Percentiles rank a stretch among this genome's conserved stretches.
Evolutionary conservation across 768 basidiomycete species (phyloP).

Genomic region (Daedaleopsis sinensis): DNA sequence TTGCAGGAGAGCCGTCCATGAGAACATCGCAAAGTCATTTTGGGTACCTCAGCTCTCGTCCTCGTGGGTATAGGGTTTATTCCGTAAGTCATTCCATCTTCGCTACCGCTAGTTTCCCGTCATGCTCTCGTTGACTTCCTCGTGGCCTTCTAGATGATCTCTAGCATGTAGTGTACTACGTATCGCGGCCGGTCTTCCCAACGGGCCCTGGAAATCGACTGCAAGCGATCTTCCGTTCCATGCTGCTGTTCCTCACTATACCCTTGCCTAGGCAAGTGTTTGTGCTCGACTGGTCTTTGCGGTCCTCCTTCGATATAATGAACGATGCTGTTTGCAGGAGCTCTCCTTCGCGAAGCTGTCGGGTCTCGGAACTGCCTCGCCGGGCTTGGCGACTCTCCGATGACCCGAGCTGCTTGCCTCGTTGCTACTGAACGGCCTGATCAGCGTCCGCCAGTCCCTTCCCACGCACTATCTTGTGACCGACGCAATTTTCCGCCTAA

Average conservation of each 20-base stretch:
- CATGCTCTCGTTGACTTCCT: not conserved
- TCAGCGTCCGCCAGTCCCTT: not conserved
- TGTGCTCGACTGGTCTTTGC: constrained; percentile 1
- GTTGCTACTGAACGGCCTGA: constrained; percentile 21
- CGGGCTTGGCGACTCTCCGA: not conserved
- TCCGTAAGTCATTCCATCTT: constrained; percentile 3
- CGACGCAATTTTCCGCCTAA: not conserved
- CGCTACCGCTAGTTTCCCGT: constrained; percentile 9
- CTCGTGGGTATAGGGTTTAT: constrained; percentile 14
- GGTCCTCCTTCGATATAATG: not conserved
- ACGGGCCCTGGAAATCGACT: not conserved
- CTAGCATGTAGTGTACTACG: not conserved
- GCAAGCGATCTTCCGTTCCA: not conserved
- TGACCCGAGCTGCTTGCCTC: constrained; percentile 2
- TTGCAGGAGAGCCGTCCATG: constrained; percentile 5
- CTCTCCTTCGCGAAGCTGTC: not conserved
- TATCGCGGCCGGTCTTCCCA: not conserved
- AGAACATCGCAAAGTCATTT: constrained; percentile 10
- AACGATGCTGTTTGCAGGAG: not conserved
- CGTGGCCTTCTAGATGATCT: not conserved
- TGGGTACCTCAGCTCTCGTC: constrained; percentile 17
- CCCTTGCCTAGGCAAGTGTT: constrained; percentile 8
- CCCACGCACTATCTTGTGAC: constrained; percentile 10
- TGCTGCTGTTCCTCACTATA: constrained; percentile 6
- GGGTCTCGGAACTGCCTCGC: not conserved